Conservation (phyloP, 345 rosid species). For the Boechera retrofracta region DNA sequence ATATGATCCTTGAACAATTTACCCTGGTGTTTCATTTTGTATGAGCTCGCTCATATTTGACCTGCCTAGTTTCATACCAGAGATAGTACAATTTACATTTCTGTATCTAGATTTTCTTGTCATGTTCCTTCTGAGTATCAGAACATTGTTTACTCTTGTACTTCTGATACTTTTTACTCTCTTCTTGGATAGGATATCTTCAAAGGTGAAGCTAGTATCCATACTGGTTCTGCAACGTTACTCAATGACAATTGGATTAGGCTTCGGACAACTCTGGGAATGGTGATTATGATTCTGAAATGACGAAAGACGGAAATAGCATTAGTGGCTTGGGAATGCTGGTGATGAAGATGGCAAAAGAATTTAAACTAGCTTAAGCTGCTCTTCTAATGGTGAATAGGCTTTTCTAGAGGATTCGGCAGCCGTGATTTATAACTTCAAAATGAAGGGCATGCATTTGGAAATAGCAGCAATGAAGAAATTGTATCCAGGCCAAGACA, state of each 20-base stretch:
- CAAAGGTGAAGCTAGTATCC: not conserved
- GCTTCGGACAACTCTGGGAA: not conserved
- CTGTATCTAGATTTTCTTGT: not conserved
- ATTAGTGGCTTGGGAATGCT: slow-evolving; percentile 8
- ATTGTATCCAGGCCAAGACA: slow-evolving; percentile 7
- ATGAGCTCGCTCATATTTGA: not conserved
- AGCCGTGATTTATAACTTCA: not conserved
- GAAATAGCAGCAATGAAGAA: not conserved
- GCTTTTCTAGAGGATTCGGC: not conserved
- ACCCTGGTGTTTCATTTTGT: not conserved
- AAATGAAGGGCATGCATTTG: slow-evolving; percentile 4
- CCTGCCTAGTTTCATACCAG: not conserved
- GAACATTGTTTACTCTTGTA: not conserved
- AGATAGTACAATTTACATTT: too few species aligned
- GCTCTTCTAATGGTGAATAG: not conserved
- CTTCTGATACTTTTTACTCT: not conserved
- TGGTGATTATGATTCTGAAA: not conserved
- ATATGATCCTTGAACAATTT: not conserved
- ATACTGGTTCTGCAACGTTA: not conserved
- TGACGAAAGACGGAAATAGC: not conserved
- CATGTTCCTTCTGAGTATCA: not conserved
- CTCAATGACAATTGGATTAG: not conserved
- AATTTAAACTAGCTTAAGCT: not conserved
- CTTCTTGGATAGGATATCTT: not conserved
- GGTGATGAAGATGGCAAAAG: not conserved